phyloP scores from a whole-genome alignment of 1,139 yeast species.

The Kurtzmaniella quercitrusa region DNA sequence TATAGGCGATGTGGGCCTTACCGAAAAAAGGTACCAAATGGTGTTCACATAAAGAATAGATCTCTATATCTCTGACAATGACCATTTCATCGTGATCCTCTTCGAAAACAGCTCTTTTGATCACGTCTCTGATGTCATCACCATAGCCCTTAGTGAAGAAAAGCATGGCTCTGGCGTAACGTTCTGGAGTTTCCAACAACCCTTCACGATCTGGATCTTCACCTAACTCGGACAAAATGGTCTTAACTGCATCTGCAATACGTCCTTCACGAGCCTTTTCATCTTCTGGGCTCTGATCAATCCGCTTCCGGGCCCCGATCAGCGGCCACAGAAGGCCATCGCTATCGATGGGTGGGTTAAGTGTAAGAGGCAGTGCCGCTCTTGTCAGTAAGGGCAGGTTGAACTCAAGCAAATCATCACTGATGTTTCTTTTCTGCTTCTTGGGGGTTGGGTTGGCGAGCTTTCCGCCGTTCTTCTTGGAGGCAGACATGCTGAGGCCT shows the following conservation, averaged over 20 bases:
- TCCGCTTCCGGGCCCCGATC: constrained; percentile 73
- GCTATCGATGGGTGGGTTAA: constrained; percentile 80
- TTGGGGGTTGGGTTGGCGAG: background rate
- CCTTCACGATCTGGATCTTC: constrained; percentile 92
- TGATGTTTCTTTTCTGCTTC: background rate
- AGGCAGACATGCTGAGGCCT: constrained; percentile 1
- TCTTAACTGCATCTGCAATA: constrained; percentile 81
- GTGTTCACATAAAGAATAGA: constrained; percentile 92
- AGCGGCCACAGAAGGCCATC: constrained; percentile 97
- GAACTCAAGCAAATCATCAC: background rate
- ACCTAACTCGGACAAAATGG: constrained; percentile 81
- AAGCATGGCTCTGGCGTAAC: constrained; percentile 95
- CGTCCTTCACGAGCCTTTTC: constrained; percentile 60
- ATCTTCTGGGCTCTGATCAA: constrained; percentile 63
- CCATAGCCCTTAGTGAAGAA: constrained; percentile 96
- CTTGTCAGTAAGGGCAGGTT: constrained; percentile 59
- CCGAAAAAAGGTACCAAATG: constrained; percentile 97
- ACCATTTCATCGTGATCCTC: constrained; percentile 99
- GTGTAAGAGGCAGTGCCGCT: constrained; percentile 79
- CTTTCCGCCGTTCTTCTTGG: background rate
- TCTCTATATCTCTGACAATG: constrained; percentile 89
- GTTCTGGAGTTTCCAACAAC: constrained; percentile 85
- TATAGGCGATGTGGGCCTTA: constrained; percentile 93
- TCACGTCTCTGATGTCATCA: constrained; percentile 84
- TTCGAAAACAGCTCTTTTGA: constrained; percentile 92